Evolutionary conservation across 495 filamentous ascomycete species (phyloP), one percentile per base, ranked within the genome.

Genomic region (Hypomontagnella submonticulosa): DNA sequence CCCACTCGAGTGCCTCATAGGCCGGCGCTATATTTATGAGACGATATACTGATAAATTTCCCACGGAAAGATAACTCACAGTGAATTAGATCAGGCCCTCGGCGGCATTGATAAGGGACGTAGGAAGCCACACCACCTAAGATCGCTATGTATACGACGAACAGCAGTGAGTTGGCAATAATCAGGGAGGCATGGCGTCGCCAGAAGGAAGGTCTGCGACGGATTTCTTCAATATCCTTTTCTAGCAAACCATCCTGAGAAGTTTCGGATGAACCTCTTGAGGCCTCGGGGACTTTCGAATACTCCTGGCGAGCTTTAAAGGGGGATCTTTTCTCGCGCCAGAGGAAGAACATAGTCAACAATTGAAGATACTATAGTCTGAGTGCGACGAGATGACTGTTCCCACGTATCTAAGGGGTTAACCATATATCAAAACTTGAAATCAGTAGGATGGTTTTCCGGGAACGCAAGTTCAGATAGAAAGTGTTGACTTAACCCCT

Each of bases 1-100:
- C 40, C 40, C 40, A 43, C 13, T 43, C 40, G 4, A 43, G 40
- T 16, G 40, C 40, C 16, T 43, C 40, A 43, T 43, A 43, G 40
- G 40, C 40, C n/a, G 40, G 40, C 1, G 40, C 40, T 43, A 15
- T 43, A 4, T 18, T 43, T 13, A 43, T 43, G 8, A 43, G 13
- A 27, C 40, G 40, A 18, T 15, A n/a, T 15, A 3, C 6, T 1
- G 16, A 18, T 43, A 1, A 43, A 43, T 19, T 27, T 27, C 23
- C 2, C 23, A 15, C 40, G 40, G 40, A 43, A 8, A 3, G 15
- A 15, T 8, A 15, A 43, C 40, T 43, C 3, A 43, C 40, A 43
- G 1, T 16, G n/a, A 4, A 43, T 43, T 1, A 43, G 40, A 19
- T 43, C 15, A n/a, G 40, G 40, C 3, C 40, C 40, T 43, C 15